Percentiles rank a stretch among this genome's conserved stretches.
These are phyloP conservation scores for Coemansia pectinata DNA, from an alignment of 192 early-diverging fungal genomes.

Conservation along the genomic window DNA sequence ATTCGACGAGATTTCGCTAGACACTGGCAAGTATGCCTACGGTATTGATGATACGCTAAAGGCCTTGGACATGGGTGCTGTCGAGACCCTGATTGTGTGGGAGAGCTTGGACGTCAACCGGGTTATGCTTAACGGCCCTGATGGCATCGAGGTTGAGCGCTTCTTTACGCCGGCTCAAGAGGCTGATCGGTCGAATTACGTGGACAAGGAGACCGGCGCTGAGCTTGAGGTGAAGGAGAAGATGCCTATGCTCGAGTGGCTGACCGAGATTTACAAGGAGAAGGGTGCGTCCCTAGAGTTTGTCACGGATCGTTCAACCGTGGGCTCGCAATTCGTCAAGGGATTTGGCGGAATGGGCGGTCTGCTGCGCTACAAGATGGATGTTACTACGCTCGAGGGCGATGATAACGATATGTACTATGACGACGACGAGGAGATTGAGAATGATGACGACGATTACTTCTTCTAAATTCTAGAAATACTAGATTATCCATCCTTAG, in stretches of 20 bases:
- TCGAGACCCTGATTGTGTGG: conserved; percentile 98
- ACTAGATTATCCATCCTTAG: neutral
- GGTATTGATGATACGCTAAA: conserved; percentile 96
- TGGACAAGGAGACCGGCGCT: conserved; percentile 63
- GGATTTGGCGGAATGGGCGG: conserved; percentile 99
- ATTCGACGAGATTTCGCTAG: conserved; percentile 96
- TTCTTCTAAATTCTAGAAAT: conserved; percentile 10
- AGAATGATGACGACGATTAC: conserved; percentile 20
- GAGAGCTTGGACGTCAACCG: conserved; percentile 88
- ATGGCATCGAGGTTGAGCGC: conserved; percentile 66
- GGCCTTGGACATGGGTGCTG: conserved; percentile 95
- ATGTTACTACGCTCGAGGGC: conserved; percentile 69
- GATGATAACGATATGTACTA: conserved; percentile 69
- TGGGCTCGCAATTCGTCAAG: conserved; percentile 96
- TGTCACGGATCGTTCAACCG: conserved; percentile 93
- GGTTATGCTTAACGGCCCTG: conserved; percentile 73
- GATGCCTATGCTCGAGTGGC: conserved; percentile 92
- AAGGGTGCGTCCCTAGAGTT: conserved; percentile 93
- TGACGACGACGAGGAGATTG: conserved; percentile 30
- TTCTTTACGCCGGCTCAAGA: conserved; percentile 88
- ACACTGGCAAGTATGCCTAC: conserved; percentile 95
- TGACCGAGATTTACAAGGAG: conserved; percentile 97
- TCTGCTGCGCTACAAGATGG: conserved; percentile 93
- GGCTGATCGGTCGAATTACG: conserved; percentile 71
- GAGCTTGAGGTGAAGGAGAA: conserved; percentile 85